A percentile compares a stretch with the other conserved stretches of the same genome.
Conservation (phyloP, 306 rosid genomes). For the Luffa acutangula region DNA sequence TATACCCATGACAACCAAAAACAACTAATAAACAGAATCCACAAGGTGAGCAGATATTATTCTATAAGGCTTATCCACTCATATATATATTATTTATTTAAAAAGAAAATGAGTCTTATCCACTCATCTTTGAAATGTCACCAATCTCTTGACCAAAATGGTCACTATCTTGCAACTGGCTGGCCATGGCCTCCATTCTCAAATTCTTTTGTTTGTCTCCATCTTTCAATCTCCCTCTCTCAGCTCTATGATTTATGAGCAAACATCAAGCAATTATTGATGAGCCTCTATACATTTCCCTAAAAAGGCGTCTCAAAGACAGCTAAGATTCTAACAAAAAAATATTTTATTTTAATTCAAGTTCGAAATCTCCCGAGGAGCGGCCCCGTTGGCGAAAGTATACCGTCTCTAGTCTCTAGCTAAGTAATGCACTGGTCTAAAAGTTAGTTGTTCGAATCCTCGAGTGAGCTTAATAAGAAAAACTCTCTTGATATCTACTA, state of each 20-base stretch:
- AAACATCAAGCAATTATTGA: conserved; percentile 62
- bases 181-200: conserved; percentile 26
- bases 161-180: conserved; percentile 36
- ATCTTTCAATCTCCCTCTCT: conserved; percentile 5
- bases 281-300: conserved; percentile 55
- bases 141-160: conserved; percentile 10
- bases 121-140: conserved; percentile 6
- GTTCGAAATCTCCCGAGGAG: background rate
- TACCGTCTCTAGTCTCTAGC: too few relatives aligned
- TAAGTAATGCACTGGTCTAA: too few relatives aligned
- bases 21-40: background rate
- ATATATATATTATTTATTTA: background rate
- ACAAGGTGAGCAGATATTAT: background rate
- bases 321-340: conserved; percentile 33
- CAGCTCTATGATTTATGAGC: background rate
- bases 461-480: too few relatives aligned
- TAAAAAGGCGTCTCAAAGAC: conserved; percentile 38
- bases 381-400: too few relatives aligned
- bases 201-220: conserved; percentile 12
- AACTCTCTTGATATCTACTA: too few relatives aligned
- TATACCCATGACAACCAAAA: background rate
- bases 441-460: too few relatives aligned
- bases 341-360: background rate
- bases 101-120: conserved; percentile 8
- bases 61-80: background rate